Percentiles rank a stretch among this genome's conserved stretches.
Conservation (phyloP, 768 basidiomycete species). For the Grammothele lineata region DNA sequence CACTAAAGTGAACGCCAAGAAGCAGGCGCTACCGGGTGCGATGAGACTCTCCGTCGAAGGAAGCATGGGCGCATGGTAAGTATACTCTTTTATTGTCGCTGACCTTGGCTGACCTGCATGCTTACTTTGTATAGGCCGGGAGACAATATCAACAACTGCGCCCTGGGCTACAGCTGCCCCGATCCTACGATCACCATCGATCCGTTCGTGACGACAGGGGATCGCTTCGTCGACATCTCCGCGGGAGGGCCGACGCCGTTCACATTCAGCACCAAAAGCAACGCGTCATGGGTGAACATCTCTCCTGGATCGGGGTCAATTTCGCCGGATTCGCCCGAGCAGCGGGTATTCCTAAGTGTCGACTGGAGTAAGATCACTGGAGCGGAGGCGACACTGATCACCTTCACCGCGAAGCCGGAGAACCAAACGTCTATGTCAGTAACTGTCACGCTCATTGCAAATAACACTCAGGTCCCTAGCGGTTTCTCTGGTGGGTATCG, state of each 20-base stretch:
- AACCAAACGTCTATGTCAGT: constrained; percentile 33
- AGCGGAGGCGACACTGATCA: constrained; percentile 37
- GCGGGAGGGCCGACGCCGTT: constrained; percentile 57
- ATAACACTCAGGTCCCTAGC: constrained; percentile 31
- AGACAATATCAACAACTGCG: constrained; percentile 59
- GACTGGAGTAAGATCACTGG: constrained; percentile 50
- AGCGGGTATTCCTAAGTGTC: constrained; percentile 50
- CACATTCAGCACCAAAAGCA: constrained; percentile 46
- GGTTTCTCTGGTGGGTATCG: constrained; percentile 50
- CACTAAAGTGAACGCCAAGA: constrained; percentile 48
- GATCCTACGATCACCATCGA: constrained; percentile 50
- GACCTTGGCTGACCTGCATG: too few species aligned
- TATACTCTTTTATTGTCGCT: background rate
- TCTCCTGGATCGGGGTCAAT: constrained; percentile 46
- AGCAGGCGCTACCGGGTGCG: constrained; percentile 54
- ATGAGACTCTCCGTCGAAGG: constrained; percentile 65
- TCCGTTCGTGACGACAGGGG: constrained; percentile 48
- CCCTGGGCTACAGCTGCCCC: constrained; percentile 41
- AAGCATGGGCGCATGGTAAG: constrained; percentile 54
- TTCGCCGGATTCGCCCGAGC: constrained; percentile 42
- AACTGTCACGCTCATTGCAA: constrained; percentile 27
- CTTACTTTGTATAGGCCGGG: constrained; percentile 45
- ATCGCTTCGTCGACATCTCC: constrained; percentile 57
- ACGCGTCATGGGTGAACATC: constrained; percentile 51
- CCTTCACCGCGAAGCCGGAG: constrained; percentile 41